Evolutionary conservation across 1,284 basidiomycete species (phyloP).

Genomic region (Ustilago loliicola): DNA sequence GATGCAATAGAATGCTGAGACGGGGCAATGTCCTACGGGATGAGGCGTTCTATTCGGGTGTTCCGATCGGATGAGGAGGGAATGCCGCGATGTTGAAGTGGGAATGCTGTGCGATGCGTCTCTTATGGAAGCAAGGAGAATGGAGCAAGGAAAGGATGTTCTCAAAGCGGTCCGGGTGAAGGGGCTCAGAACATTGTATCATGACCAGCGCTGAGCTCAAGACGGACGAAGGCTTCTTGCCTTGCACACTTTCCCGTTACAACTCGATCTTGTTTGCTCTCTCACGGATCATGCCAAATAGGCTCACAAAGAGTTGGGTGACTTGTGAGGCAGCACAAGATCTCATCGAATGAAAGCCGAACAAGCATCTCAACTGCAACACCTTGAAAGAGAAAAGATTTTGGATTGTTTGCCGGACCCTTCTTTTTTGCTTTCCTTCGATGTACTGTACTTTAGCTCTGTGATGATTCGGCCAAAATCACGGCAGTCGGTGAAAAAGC

Average conservation of each 20-base stretch:
- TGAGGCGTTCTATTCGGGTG: background rate
- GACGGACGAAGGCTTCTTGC: background rate
- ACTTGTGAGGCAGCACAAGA: background rate
- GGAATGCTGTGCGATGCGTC: background rate
- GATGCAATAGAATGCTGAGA: background rate
- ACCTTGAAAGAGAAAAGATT: background rate
- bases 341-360: background rate
- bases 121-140: background rate
- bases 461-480: background rate
- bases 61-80: background rate
- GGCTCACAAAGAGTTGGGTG: background rate
- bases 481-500: background rate
- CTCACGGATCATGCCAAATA: background rate
- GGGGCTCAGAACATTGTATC: background rate
- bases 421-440: conserved; percentile 8
- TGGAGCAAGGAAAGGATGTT: background rate
- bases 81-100: background rate
- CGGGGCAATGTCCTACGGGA: background rate
- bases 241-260: background rate
- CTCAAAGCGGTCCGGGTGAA: background rate
- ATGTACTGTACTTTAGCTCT: background rate
- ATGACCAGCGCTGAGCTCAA: background rate
- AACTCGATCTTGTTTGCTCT: background rate
- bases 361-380: background rate
- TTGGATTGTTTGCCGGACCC: conserved; percentile 18